Evolutionary conservation across 2,329 filamentous ascomycete genomes (phyloP).

Genomic region (Aspergillus aculeatus): DNA sequence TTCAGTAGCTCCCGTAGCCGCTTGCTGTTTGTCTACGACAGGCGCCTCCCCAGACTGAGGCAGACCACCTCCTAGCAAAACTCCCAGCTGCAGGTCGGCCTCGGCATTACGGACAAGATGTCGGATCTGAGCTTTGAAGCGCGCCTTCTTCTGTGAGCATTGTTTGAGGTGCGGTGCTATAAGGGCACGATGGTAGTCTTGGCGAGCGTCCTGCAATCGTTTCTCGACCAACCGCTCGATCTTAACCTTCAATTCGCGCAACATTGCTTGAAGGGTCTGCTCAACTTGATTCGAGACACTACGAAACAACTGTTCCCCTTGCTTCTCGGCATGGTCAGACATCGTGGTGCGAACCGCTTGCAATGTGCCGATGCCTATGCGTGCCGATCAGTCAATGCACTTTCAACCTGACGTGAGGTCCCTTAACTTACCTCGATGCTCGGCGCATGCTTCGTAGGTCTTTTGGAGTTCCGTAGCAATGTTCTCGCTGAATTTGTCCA

Average conservation of each 20-base stretch:
- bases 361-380: neutral
- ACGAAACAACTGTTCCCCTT: neutral
- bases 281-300: neutral
- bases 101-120: neutral
- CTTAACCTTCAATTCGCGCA: neutral
- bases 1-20: neutral
- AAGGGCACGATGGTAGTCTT: slow-evolving; percentile 12
- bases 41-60: neutral
- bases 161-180: slow-evolving; percentile 2
- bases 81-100: slow-evolving; percentile 2
- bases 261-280: neutral
- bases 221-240: neutral
- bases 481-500: neutral
- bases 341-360: neutral
- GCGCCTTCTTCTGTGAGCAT: slow-evolving; percentile 1
- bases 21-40: neutral
- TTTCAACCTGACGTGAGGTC: neutral
- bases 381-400: neutral
- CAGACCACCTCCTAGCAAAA: neutral
- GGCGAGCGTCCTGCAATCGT: neutral
- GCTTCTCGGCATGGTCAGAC: neutral
- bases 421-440: neutral
- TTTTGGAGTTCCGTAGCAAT: neutral
- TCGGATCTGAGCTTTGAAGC: neutral
- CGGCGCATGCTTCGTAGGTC: neutral